phyloP scores from a whole-genome alignment of 179 eudicot species.

The Beta macrorhiza region DNA sequence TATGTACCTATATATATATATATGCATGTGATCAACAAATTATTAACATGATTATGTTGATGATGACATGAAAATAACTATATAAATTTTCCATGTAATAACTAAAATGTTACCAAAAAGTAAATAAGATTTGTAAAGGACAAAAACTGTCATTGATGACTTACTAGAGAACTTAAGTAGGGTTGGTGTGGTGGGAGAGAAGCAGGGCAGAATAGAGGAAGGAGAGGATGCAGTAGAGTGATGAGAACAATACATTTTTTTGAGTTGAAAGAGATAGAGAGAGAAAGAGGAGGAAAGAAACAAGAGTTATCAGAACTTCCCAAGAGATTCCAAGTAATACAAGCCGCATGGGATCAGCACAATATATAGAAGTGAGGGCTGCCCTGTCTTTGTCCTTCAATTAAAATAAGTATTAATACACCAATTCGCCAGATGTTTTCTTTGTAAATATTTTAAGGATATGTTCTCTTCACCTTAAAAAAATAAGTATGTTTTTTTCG shows the following conservation, averaged over 20 bases:
- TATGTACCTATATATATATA: background rate
- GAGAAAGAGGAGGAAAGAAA: conserved; percentile 16
- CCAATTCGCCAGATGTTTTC: too few species aligned
- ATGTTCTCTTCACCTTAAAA: too few species aligned
- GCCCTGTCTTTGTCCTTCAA: conserved; percentile 20
- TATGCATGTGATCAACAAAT: conserved; percentile 15
- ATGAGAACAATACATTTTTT: conserved; percentile 15
- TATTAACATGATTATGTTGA: background rate
- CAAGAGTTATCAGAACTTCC: conserved; percentile 31
- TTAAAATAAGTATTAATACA: background rate
- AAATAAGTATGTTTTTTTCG: too few species aligned
- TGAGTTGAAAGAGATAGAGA: background rate
- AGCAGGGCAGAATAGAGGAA: conserved; percentile 1
- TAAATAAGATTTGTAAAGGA: too few species aligned
- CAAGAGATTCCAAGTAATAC: conserved; percentile 38
- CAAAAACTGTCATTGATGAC: background rate
- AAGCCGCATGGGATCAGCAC: conserved; percentile 24
- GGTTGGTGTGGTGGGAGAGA: conserved; percentile 9
- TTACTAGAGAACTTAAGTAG: conserved; percentile 16
- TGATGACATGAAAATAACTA: background rate
- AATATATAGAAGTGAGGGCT: conserved; percentile 27
- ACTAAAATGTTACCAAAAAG: background rate
- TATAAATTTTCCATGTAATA: background rate
- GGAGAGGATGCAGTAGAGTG: conserved; percentile 9
- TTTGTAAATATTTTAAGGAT: too few species aligned